Conservation (phyloP, 768 basidiomycete genomes). For the Baorangia bicolor region DNA sequence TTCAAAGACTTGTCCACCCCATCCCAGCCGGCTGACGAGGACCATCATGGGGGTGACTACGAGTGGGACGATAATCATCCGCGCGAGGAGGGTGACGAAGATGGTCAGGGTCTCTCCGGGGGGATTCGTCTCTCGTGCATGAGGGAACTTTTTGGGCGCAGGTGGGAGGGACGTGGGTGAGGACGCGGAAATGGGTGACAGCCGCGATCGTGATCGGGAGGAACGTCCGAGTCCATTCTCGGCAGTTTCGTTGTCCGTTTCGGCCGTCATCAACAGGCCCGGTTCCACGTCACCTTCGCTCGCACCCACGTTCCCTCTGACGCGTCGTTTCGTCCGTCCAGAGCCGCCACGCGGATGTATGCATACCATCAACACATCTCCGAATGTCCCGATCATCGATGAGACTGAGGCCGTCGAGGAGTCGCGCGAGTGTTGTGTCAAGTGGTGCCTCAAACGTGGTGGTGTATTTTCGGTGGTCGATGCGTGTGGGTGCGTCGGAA, state of each 20-base stretch:
- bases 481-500: neutral
- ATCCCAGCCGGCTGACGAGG: slow-evolving; percentile 51
- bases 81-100: slow-evolving; percentile 71
- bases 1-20: slow-evolving; percentile 50
- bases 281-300: slow-evolving; percentile 7
- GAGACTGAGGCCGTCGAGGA: slow-evolving; percentile 20
- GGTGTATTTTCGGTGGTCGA: neutral
- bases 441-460: neutral
- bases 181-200: neutral
- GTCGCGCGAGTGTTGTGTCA: neutral
- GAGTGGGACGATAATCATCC: slow-evolving; percentile 86
- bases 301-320: neutral
- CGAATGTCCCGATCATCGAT: slow-evolving; percentile 21
- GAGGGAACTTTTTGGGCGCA: neutral
- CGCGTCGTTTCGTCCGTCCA: neutral
- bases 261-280: slow-evolving; percentile 3
- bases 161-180: neutral
- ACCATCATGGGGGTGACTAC: slow-evolving; percentile 77
- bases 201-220: neutral
- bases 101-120: slow-evolving; percentile 83
- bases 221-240: neutral
- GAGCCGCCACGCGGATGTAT: slow-evolving; percentile 3
- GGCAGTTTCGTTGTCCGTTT: neutral
- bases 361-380: slow-evolving; percentile 13
- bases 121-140: slow-evolving; percentile 5